Percentiles rank a stretch among this genome's conserved stretches.
Evolutionary conservation across 495 filamentous ascomycete species (phyloP).

Genomic region (Penicillium paxilli): DNA sequence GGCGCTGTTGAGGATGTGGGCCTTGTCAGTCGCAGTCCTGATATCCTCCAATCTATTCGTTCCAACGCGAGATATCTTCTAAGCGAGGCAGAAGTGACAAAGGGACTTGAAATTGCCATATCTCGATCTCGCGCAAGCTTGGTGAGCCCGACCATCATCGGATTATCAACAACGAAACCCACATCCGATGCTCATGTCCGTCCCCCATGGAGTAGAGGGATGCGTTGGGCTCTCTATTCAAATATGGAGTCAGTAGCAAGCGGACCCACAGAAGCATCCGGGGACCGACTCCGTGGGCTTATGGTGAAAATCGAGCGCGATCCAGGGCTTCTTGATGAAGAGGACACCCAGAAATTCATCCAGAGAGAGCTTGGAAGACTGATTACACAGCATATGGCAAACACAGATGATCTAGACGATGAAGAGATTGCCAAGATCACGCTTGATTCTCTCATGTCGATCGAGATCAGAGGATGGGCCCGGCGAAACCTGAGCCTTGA

Average conservation of each 20-base stretch:
- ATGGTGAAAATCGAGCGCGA: too few relatives aligned
- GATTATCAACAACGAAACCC: not conserved
- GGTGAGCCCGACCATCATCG: not conserved
- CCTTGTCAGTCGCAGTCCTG: not conserved
- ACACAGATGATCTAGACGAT: conserved; percentile 14
- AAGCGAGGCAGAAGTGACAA: not conserved
- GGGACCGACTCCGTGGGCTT: not conserved
- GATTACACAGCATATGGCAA: conserved; percentile 34
- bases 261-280: not conserved
- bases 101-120: not conserved
- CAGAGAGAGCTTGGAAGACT: conserved; percentile 20
- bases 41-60: not conserved
- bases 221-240: not conserved
- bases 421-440: conserved; percentile 35
- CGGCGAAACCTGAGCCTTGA: conserved; percentile 23
- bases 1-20: not conserved
- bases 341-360: conserved; percentile 6
- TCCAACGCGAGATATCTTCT: not conserved
- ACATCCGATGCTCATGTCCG: not conserved
- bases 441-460: conserved; percentile 39
- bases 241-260: not conserved
- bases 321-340: too few relatives aligned
- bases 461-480: conserved; percentile 42
- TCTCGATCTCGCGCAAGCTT: not conserved
- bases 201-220: not conserved